Evolutionary conservation across 176 grass and related monocot genomes (phyloP).

Genomic region (Aegilops speltoides): DNA sequence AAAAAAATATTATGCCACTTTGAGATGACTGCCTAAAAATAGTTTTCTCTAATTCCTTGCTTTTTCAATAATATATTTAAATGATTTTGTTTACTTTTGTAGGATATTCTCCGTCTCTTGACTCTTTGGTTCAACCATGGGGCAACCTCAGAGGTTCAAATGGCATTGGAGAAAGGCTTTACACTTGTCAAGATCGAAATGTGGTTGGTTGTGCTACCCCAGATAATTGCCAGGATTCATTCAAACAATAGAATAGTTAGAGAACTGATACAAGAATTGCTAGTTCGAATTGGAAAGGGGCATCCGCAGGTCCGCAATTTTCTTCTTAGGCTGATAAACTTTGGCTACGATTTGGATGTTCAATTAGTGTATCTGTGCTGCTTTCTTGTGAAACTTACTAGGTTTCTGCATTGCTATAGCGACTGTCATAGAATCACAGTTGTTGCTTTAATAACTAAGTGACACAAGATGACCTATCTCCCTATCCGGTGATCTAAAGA

Average conservation of each 20-base stretch:
- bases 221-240: conserved; percentile 99
- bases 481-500: conserved; percentile 11
- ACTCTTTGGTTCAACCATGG: conserved; percentile 99
- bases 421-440: background rate
- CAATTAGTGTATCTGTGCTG: background rate
- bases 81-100: conserved; percentile 38
- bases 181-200: conserved; percentile 95
- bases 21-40: conserved; percentile 14
- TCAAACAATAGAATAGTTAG: conserved; percentile 88
- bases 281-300: conserved; percentile 86
- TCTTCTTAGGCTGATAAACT: conserved; percentile 13
- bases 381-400: background rate
- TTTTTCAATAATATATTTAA: conserved; percentile 13
- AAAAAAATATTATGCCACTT: background rate
- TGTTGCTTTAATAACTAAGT: background rate
- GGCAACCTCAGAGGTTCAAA: conserved; percentile 81
- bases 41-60: background rate
- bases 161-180: conserved; percentile 88
- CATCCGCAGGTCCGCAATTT: conserved; percentile 85
- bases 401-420: background rate
- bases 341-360: background rate
- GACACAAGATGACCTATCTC: background rate
- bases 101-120: conserved; percentile 97
- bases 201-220: conserved; percentile 96
- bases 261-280: conserved; percentile 93